Percentiles rank a stretch among this genome's conserved stretches.
Conservation (phyloP, 140 eudicot genomes). For the Flaveria floridana region DNA sequence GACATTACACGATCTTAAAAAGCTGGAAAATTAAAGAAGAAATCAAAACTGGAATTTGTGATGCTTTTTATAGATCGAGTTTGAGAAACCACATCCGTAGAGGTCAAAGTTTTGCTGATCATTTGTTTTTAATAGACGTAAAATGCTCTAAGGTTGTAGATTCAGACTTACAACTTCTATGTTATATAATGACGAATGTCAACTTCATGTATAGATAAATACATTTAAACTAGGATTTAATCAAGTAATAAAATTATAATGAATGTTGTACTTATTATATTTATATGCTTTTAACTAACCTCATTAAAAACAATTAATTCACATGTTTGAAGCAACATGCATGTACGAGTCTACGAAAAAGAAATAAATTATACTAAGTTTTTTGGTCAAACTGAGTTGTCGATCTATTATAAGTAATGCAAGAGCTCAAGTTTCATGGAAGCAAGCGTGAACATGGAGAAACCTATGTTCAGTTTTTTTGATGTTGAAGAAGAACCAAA, state of each 20-base stretch:
- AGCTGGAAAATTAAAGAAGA: no score
- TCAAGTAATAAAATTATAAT: background rate
- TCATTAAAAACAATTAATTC: conserved; percentile 17
- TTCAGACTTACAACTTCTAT: background rate
- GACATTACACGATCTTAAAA: no score
- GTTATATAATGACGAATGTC: background rate
- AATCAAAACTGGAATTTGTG: no score
- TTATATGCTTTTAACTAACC: conserved; percentile 29
- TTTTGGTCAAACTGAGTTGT: conserved; percentile 40
- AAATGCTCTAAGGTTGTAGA: background rate
- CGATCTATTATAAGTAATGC: conserved; percentile 31
- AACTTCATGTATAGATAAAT: background rate
- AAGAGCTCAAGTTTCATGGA: conserved; percentile 21
- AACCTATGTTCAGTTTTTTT: conserved; percentile 40
- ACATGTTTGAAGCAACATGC: conserved; percentile 45
- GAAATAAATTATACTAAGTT: background rate
- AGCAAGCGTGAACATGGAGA: conserved; percentile 32
- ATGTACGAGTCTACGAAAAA: conserved; percentile 22
- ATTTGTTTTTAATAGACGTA: background rate
- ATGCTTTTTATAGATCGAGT: background rate
- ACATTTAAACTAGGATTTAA: background rate
- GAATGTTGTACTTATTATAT: conserved; percentile 28
- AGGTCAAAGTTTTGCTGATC: background rate
- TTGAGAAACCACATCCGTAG: background rate
- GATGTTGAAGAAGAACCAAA: conserved; percentile 32